Percentiles rank a stretch among this genome's conserved stretches.
These are phyloP conservation scores for Talaromyces trachyspermus DNA, from an alignment of 495 filamentous ascomycete species.

Conservation along the genomic window DNA sequence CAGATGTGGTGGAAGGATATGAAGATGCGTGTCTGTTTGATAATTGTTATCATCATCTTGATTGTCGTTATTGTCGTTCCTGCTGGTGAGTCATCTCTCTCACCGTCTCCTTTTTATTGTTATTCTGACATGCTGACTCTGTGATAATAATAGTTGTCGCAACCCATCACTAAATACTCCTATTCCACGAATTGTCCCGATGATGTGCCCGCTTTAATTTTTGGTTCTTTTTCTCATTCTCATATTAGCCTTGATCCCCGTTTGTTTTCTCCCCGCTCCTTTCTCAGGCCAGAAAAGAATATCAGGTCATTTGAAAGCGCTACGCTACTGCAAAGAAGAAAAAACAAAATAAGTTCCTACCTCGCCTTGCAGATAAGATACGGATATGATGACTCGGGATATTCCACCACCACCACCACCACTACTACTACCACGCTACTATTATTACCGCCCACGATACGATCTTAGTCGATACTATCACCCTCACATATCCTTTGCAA, in stretches of 20 bases:
- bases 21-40: conserved; percentile 98
- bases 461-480: conserved; percentile 22
- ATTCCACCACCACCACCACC: background rate
- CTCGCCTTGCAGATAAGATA: conserved; percentile 1
- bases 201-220: conserved; percentile 23
- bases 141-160: conserved; percentile 20
- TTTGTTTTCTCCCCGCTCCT: conserved; percentile 17
- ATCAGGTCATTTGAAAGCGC: conserved; percentile 3
- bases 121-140: conserved; percentile 17
- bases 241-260: conserved; percentile 21
- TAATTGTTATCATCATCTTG: conserved; percentile 78
- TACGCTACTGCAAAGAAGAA: conserved; percentile 21
- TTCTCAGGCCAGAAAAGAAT: conserved; percentile 13
- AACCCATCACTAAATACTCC: conserved; percentile 21
- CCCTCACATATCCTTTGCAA: background rate
- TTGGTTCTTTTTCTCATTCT: conserved; percentile 34
- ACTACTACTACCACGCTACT: conserved; percentile 8
- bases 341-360: too few relatives aligned
- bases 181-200: conserved; percentile 14
- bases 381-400: background rate
- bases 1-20: conserved; percentile 97
- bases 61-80: conserved; percentile 90
- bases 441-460: conserved; percentile 16
- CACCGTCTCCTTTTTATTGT: conserved; percentile 2
- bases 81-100: conserved; percentile 49